A percentile compares a stretch with the other conserved stretches of the same genome.
These are phyloP conservation scores for Pyrenochaeta sp. DNA, from an alignment of 2,329 filamentous ascomycete genomes.

Conservation along the genomic window DNA sequence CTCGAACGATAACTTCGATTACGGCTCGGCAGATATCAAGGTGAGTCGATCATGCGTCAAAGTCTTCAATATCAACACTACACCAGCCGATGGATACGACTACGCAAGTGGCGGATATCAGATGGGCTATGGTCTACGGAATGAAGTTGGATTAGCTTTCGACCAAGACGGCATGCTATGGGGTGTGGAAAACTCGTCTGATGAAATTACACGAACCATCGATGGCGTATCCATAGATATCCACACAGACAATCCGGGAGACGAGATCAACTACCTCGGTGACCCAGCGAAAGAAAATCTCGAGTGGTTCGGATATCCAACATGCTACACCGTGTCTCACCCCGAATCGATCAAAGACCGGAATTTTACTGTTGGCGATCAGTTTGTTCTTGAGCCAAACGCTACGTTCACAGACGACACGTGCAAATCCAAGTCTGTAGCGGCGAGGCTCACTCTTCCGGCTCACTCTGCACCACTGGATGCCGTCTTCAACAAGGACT, in stretches of 20 bases:
- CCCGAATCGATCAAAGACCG: slow-evolving; percentile 31
- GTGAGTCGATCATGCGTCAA: slow-evolving; percentile 70
- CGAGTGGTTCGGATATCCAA: slow-evolving; percentile 72
- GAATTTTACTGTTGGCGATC: slow-evolving; percentile 32
- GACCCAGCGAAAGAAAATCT: slow-evolving; percentile 52
- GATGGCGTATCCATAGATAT: slow-evolving; percentile 61
- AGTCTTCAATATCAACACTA: slow-evolving; percentile 59
- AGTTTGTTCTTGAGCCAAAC: slow-evolving; percentile 42
- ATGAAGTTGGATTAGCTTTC: slow-evolving; percentile 70
- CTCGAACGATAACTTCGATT: slow-evolving; percentile 68
- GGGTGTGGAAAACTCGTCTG: slow-evolving; percentile 72
- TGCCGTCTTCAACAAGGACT: slow-evolving; percentile 32
- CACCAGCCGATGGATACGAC: slow-evolving; percentile 35
- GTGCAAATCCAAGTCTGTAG: slow-evolving; percentile 24
- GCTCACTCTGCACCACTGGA: slow-evolving; percentile 40
- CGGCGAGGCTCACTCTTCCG: slow-evolving; percentile 26
- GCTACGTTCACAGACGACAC: slow-evolving; percentile 34
- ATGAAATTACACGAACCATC: slow-evolving; percentile 64
- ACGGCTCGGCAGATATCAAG: slow-evolving; percentile 55
- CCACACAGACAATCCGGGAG: slow-evolving; percentile 72
- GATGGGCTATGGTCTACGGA: slow-evolving; percentile 71
- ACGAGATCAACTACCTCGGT: slow-evolving; percentile 75
- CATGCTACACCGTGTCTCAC: slow-evolving; percentile 69
- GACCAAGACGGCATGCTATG: slow-evolving; percentile 40
- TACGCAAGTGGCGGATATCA: slow-evolving; percentile 60